Evolutionary conservation across 1,284 basidiomycete species (phyloP).

Genomic region (Heterobasidion occidentale): DNA sequence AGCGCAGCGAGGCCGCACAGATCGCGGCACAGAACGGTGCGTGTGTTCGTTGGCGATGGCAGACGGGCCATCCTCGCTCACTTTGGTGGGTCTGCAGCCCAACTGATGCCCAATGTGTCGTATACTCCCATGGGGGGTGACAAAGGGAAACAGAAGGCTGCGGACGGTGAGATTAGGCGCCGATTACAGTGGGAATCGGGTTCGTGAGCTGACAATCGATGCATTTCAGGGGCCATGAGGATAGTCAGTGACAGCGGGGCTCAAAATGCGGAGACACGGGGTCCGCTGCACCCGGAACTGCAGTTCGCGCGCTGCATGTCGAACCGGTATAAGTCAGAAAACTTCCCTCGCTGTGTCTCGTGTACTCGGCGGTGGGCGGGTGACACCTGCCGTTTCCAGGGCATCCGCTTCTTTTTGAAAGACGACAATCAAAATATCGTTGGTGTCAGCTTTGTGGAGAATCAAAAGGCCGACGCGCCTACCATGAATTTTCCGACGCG

Average conservation of each 20-base stretch:
- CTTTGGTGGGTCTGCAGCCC: slow-evolving; percentile 23
- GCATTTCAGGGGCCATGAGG: slow-evolving; percentile 13
- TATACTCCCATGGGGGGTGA: slow-evolving; percentile 28
- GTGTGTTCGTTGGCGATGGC: slow-evolving; percentile 1
- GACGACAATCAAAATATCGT: slow-evolving; percentile 47
- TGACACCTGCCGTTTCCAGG: slow-evolving; percentile 75
- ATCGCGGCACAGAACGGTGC: slow-evolving; percentile 23
- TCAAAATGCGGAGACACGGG: slow-evolving; percentile 9
- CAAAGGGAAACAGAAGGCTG: slow-evolving; percentile 37
- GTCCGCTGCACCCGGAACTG: slow-evolving; percentile 45
- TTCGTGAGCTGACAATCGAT: slow-evolving; percentile 5
- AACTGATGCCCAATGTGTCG: slow-evolving; percentile 37
- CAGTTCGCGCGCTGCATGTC: slow-evolving; percentile 78
- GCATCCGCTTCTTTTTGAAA: slow-evolving; percentile 65
- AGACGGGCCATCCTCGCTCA: background rate
- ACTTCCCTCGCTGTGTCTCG: slow-evolving; percentile 69
- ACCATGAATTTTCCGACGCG: slow-evolving; percentile 56
- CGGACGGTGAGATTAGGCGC: slow-evolving; percentile 26
- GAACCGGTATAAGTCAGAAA: slow-evolving; percentile 58
- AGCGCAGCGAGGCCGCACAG: slow-evolving; percentile 57
- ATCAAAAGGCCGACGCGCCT: slow-evolving; percentile 45
- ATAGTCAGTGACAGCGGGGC: slow-evolving; percentile 18
- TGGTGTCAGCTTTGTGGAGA: slow-evolving; percentile 62
- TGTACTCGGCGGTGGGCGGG: slow-evolving; percentile 79
- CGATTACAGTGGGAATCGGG: background rate